Conservation (phyloP, 495 filamentous ascomycete species). For the Terfezia boudieri region DNA sequence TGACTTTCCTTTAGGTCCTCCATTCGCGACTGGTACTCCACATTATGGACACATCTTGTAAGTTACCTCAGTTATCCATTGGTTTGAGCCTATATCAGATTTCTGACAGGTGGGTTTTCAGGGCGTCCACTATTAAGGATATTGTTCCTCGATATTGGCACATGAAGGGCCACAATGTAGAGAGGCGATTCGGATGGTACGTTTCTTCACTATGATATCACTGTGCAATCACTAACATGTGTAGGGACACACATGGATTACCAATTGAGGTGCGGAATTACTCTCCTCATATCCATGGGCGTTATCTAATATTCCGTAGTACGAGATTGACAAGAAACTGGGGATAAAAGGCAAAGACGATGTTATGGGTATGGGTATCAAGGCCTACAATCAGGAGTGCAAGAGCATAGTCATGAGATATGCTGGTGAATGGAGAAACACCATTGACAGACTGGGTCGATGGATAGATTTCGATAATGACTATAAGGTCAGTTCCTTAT, state of each 20-base stretch:
- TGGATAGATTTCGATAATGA: slow-evolving; percentile 99
- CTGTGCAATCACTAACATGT: slow-evolving; percentile 17
- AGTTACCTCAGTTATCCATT: neutral
- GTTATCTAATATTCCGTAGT: slow-evolving; percentile 16
- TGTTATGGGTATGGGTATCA: slow-evolving; percentile 69
- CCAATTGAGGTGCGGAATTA: slow-evolving; percentile 41
- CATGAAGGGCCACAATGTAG: slow-evolving; percentile 84
- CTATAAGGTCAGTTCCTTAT: slow-evolving; percentile 50
- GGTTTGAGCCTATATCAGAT: neutral
- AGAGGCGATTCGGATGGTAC: slow-evolving; percentile 36
- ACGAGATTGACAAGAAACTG: slow-evolving; percentile 96
- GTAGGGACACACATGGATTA: slow-evolving; percentile 73
- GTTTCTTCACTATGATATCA: neutral
- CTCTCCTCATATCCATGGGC: neutral
- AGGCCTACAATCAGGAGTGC: slow-evolving; percentile 83
- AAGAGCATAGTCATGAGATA: slow-evolving; percentile 87
- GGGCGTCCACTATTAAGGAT: slow-evolving; percentile 24
- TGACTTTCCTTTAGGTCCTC: slow-evolving; percentile 17
- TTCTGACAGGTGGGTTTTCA: neutral
- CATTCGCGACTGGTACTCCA: slow-evolving; percentile 52
- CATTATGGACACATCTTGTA: slow-evolving; percentile 45
- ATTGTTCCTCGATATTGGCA: slow-evolving; percentile 95
- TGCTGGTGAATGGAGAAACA: slow-evolving; percentile 69
- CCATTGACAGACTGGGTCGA: slow-evolving; percentile 72
- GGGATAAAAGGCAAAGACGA: slow-evolving; percentile 74